Evolutionary conservation across 2,329 filamentous ascomycete species (phyloP).

Genomic region (Colletotrichum incanum): DNA sequence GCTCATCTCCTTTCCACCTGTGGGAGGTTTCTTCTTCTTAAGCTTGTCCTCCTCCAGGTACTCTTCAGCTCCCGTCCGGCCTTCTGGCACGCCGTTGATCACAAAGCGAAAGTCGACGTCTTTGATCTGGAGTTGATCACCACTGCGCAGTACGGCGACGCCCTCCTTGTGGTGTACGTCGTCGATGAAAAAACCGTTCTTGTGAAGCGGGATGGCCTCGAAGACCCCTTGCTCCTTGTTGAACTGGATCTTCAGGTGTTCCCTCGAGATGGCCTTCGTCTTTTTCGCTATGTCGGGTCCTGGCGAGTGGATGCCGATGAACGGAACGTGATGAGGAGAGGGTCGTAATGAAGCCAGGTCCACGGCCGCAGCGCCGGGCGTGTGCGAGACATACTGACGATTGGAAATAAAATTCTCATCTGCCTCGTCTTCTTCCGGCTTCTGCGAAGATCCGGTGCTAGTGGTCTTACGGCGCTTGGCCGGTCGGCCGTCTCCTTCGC

Average conservation of each 20-base stretch:
- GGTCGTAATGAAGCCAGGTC: slow-evolving; percentile 74
- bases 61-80: slow-evolving; percentile 72
- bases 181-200: slow-evolving; percentile 80
- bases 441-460: slow-evolving; percentile 58
- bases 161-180: slow-evolving; percentile 71
- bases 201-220: slow-evolving; percentile 73
- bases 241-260: slow-evolving; percentile 82
- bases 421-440: slow-evolving; percentile 59
- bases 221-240: slow-evolving; percentile 75
- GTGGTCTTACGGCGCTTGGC: slow-evolving; percentile 64
- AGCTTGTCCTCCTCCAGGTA: slow-evolving; percentile 63
- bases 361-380: slow-evolving; percentile 71
- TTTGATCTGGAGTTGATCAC: slow-evolving; percentile 80
- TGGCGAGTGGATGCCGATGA: slow-evolving; percentile 82
- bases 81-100: slow-evolving; percentile 74
- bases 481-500: slow-evolving; percentile 64
- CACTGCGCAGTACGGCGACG: slow-evolving; percentile 73
- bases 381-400: slow-evolving; percentile 74
- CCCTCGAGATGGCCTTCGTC: slow-evolving; percentile 81
- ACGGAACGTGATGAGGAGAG: slow-evolving; percentile 73
- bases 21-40: slow-evolving; percentile 66
- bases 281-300: slow-evolving; percentile 72
- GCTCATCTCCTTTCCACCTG: slow-evolving; percentile 79
- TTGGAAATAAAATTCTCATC: slow-evolving; percentile 68
- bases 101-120: slow-evolving; percentile 78